A percentile compares a stretch with the other conserved stretches of the same genome.
phyloP scores from a whole-genome alignment of 305 asterid genomes.

The Ruellia speciosa region DNA sequence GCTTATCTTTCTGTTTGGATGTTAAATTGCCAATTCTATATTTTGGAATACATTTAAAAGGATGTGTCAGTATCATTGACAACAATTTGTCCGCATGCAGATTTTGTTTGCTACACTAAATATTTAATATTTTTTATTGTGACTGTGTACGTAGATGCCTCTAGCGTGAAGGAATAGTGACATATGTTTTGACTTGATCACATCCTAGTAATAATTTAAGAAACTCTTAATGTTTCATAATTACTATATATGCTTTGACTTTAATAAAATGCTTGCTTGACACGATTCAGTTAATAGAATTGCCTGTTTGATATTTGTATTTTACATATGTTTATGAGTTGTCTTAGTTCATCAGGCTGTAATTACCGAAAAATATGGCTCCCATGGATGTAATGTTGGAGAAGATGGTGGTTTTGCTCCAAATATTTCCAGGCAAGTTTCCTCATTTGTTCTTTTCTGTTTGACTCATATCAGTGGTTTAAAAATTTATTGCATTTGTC shows the following conservation, averaged over 20 bases:
- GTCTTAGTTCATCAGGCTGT: slow-evolving; percentile 61
- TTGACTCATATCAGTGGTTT: slow-evolving; percentile 18
- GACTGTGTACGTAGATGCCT: slow-evolving; percentile 12
- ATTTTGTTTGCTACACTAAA: too few species aligned
- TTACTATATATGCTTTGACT: too few species aligned
- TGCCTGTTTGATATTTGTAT: slow-evolving; percentile 11
- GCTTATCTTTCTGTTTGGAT: slow-evolving; percentile 7
- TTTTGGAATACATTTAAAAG: too few species aligned
- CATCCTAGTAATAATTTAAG: neutral
- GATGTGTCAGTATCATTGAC: too few species aligned
- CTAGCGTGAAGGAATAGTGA: slow-evolving; percentile 12
- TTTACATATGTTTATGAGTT: slow-evolving; percentile 15
- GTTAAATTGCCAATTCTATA: too few species aligned
- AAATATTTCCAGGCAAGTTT: slow-evolving; percentile 75
- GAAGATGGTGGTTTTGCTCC: slow-evolving; percentile 99
- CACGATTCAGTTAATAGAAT: neutral
- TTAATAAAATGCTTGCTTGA: too few species aligned
- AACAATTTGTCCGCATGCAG: too few species aligned
- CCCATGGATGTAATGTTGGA: slow-evolving; percentile 84
- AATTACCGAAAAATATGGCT: slow-evolving; percentile 65
- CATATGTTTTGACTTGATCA: neutral
- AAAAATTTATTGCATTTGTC: neutral
- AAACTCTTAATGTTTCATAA: neutral
- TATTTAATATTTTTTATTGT: slow-evolving; percentile 7
- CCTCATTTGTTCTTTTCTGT: slow-evolving; percentile 20